A percentile compares a stretch with the other conserved stretches of the same genome.
Evolutionary conservation across 371 early-diverging fungal genomes (phyloP).

Genomic region (Syncephalastrum racemosum): DNA sequence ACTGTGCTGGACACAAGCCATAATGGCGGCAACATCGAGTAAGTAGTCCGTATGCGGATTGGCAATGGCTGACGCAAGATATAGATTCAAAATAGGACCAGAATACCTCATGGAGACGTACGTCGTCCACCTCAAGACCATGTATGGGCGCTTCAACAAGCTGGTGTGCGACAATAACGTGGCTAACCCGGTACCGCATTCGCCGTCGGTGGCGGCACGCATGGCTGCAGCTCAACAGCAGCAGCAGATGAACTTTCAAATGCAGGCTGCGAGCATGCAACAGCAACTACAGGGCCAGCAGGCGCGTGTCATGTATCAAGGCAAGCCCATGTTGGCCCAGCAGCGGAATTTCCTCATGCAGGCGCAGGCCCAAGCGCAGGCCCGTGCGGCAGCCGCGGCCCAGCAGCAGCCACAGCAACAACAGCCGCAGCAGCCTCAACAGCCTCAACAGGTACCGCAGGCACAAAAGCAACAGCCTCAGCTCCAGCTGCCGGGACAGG

Average conservation of each 20-base stretch:
- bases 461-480: constrained; percentile 22
- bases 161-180: constrained; percentile 54
- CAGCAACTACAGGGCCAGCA: constrained; percentile 27
- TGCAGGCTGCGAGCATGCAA: constrained; percentile 12
- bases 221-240: constrained; percentile 26
- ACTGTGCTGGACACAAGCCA: constrained; percentile 55
- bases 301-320: constrained; percentile 33
- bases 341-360: constrained; percentile 29
- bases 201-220: constrained; percentile 44
- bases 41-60: constrained; percentile 12
- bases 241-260: constrained; percentile 23
- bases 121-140: constrained; percentile 52
- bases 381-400: constrained; percentile 20
- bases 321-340: constrained; percentile 28
- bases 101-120: constrained; percentile 60
- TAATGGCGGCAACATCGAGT: constrained; percentile 60
- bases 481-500: constrained; percentile 26
- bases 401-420: constrained; percentile 24
- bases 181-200: constrained; percentile 46
- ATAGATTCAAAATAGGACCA: constrained; percentile 56
- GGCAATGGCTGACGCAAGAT: too few species aligned
- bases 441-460: constrained; percentile 22
- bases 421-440: constrained; percentile 18
- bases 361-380: constrained; percentile 21
- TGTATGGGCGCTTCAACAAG: constrained; percentile 51